Base-by-base conservation (phyloP, 805 yeast species). In the Blastobotrys americana region DNA sequence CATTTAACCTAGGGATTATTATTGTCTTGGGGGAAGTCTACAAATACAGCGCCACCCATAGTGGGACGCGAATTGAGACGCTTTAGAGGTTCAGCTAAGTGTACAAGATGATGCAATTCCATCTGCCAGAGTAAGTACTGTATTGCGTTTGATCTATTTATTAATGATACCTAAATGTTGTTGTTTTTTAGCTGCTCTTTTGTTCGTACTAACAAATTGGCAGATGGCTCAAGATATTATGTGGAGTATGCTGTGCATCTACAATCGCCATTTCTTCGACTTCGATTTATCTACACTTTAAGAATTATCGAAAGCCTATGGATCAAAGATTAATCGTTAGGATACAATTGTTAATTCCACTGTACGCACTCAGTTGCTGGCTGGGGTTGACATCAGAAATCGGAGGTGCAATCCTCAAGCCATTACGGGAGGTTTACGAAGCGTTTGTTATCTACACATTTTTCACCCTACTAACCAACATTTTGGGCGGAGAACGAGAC, bases 401-500 rank as follows among this genome's bases (percentile, higher is more conserved):
- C 3, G 49, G 67, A 23, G 77, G 71, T 40, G 66, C 61, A 44
- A 68, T 69, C 45, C 53, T 87, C 2, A 93, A 84, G 53, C 95
- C 96, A 0, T 55, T 84, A 0, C 70, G 93, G 37, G 98, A 93
- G 60, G 77, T 90, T 1, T 93, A 93, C 63, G 98, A 93, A 63
- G 97, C 97, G 0, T 86, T 93, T 65, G 96, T 89, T 27, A 84
- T 93, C 27, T 93, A 93, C 63, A 87, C 96, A 1, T 93, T 93
- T 61, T 90, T 85, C 68, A 75, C 90, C 25, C 70, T 88, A 22
- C 68, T 93, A 44, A 87, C 94, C 0, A 76, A 80, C 50, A 75
- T 87, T 68, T 70, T 93, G 6, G 97, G 97, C 0, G 99, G 98
- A 15, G 98, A 94, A 59, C 71, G 95, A 41, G 78, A 78, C 47